phyloP scores from a whole-genome alignment of 805 yeast species.

The Torulaspora microellipsoides region DNA sequence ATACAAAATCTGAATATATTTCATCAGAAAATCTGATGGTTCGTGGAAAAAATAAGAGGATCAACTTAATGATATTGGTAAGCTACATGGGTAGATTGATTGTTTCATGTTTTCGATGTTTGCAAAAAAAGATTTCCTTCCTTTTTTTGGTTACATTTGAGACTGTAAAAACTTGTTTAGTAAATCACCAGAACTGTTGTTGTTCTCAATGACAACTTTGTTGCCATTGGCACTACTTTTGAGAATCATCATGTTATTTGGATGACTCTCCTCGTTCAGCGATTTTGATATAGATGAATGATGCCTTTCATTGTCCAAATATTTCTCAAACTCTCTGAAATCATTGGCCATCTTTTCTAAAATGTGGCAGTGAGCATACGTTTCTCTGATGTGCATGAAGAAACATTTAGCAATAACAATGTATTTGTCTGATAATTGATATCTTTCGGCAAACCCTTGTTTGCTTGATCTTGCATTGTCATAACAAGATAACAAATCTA shows the following conservation, averaged over 20 bases:
- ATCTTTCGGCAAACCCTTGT: slow-evolving; percentile 30
- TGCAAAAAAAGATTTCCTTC: no score
- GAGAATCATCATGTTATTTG: not conserved
- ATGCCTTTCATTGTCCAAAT: slow-evolving; percentile 12
- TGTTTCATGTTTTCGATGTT: no score
- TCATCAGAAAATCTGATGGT: no score
- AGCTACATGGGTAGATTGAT: no score
- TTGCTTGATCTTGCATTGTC: not conserved
- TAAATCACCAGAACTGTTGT: slow-evolving; percentile 6
- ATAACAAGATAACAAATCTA: slow-evolving; percentile 3
- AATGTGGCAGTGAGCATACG: slow-evolving; percentile 27
- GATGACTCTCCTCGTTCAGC: not conserved
- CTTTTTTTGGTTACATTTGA: not conserved
- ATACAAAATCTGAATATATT: no score
- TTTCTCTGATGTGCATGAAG: slow-evolving; percentile 21
- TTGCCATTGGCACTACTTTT: slow-evolving; percentile 1
- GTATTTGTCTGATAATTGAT: slow-evolving; percentile 29
- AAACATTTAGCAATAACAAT: slow-evolving; percentile 28
- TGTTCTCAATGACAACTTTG: not conserved
- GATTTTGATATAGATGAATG: not conserved
- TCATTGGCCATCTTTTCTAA: slow-evolving; percentile 27
- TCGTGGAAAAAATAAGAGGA: no score
- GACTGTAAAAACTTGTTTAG: slow-evolving; percentile 7
- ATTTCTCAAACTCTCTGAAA: slow-evolving; percentile 20
- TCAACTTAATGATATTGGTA: no score